These are phyloP conservation scores for Amoebophrya sp. DNA, from an alignment of 169 alveolate species.

Conservation along the genomic window DNA sequence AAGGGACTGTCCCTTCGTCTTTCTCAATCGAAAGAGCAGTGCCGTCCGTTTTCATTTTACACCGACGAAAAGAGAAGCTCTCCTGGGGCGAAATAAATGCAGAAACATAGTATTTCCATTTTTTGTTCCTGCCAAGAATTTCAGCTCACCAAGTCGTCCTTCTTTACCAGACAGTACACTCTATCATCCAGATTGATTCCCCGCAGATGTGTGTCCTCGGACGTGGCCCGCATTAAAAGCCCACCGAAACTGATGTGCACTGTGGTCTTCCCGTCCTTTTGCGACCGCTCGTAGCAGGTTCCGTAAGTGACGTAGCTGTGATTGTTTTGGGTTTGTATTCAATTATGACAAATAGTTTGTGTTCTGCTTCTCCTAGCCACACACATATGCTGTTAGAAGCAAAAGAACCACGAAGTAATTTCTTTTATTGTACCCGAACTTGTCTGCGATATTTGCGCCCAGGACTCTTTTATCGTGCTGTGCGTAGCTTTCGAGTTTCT, in stretches of 20 bases:
- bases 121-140: neutral
- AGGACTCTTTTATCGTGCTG: neutral
- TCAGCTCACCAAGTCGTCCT: no score
- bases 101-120: no score
- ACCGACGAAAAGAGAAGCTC: no score
- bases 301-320: neutral
- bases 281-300: neutral
- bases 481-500: neutral
- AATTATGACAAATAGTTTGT: no score
- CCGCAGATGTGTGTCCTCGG: neutral
- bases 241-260: neutral
- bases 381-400: no score
- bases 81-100: no score
- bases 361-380: no score
- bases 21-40: no score
- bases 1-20: no score
- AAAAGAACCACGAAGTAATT: neutral
- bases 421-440: neutral
- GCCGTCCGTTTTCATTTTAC: no score
- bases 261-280: neutral
- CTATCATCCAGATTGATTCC: neutral
- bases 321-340: no score
- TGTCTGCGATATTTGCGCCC: neutral
- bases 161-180: neutral
- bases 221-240: neutral